These are phyloP conservation scores for Rhytidhysteron rufulum DNA, from an alignment of 2,329 filamentous ascomycete genomes.

Conservation along the genomic window DNA sequence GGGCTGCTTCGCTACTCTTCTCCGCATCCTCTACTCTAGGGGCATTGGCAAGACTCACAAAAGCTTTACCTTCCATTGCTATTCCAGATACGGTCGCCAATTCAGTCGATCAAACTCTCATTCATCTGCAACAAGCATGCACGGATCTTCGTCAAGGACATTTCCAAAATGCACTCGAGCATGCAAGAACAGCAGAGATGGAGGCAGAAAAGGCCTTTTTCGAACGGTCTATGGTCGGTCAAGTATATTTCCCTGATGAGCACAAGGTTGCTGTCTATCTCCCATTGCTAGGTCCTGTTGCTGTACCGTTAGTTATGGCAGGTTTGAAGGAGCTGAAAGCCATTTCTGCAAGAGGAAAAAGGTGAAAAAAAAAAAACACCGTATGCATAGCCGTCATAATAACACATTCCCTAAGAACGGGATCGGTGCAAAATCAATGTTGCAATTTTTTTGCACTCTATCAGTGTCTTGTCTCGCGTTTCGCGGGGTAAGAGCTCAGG, in stretches of 20 bases:
- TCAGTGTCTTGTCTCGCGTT: too few relatives aligned
- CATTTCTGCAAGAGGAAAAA: slow-evolving; percentile 12
- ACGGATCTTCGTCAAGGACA: slow-evolving; percentile 59
- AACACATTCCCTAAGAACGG: neutral
- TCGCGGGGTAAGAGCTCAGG: too few relatives aligned
- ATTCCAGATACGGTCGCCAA: slow-evolving; percentile 85
- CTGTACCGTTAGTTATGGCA: slow-evolving; percentile 82
- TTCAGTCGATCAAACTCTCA: slow-evolving; percentile 75
- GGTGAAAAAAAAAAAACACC: neutral
- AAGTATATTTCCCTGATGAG: slow-evolving; percentile 97
- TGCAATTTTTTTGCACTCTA: too few relatives aligned
- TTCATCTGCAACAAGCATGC: slow-evolving; percentile 74
- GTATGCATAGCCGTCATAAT: neutral
- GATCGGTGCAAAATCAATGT: neutral
- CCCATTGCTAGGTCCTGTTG: slow-evolving; percentile 83
- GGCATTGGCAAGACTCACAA: slow-evolving; percentile 81
- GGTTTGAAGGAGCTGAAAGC: slow-evolving; percentile 75
- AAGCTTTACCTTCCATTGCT: slow-evolving; percentile 81
- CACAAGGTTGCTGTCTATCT: slow-evolving; percentile 97
- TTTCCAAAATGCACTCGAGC: slow-evolving; percentile 66
- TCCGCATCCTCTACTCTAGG: slow-evolving; percentile 91
- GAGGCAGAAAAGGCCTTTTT: slow-evolving; percentile 95
- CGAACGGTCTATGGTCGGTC: slow-evolving; percentile 97
- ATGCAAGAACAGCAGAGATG: slow-evolving; percentile 79
- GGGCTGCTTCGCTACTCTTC: slow-evolving; percentile 77